These are phyloP conservation scores for Bothriochloa decipiens DNA, from an alignment of 176 grass and related monocot species.

Conservation along the genomic window DNA sequence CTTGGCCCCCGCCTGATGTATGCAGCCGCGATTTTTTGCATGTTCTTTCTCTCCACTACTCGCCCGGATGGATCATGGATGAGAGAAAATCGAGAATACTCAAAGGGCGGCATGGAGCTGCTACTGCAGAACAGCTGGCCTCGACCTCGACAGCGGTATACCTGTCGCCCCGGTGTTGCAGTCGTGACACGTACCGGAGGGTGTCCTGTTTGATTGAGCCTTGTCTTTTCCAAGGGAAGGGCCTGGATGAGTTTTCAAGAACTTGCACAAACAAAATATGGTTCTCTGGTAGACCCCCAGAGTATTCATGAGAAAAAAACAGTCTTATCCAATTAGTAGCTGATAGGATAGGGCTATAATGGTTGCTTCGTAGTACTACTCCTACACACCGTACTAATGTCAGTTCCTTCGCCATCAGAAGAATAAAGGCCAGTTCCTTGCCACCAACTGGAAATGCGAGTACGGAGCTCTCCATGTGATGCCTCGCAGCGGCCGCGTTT, in stretches of 20 bases:
- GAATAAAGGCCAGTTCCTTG: not conserved
- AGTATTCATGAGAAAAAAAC: not conserved
- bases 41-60: not conserved
- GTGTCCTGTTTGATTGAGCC: not conserved
- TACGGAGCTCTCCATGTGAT: slow-evolving; percentile 34
- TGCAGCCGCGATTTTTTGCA: slow-evolving; percentile 17
- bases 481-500: not conserved
- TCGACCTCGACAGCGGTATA: slow-evolving; percentile 29
- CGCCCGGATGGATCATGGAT: not conserved
- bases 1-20: not conserved
- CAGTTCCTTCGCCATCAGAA: not conserved
- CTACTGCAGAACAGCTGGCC: slow-evolving; percentile 33
- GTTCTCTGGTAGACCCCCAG: not conserved
- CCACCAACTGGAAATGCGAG: slow-evolving; percentile 22
- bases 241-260: not conserved
- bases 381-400: not conserved
- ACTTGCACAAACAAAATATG: not conserved
- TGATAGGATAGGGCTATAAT: not conserved
- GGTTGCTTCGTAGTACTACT: not conserved
- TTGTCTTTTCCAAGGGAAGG: not conserved
- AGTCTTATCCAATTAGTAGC: slow-evolving; percentile 7
- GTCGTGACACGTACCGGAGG: slow-evolving; percentile 28
- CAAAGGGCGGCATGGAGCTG: not conserved
- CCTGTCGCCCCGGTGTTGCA: slow-evolving; percentile 9
- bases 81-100: not conserved